These are phyloP conservation scores for Amanita pallidorosea DNA, from an alignment of 768 basidiomycete genomes.

Conservation along the genomic window DNA sequence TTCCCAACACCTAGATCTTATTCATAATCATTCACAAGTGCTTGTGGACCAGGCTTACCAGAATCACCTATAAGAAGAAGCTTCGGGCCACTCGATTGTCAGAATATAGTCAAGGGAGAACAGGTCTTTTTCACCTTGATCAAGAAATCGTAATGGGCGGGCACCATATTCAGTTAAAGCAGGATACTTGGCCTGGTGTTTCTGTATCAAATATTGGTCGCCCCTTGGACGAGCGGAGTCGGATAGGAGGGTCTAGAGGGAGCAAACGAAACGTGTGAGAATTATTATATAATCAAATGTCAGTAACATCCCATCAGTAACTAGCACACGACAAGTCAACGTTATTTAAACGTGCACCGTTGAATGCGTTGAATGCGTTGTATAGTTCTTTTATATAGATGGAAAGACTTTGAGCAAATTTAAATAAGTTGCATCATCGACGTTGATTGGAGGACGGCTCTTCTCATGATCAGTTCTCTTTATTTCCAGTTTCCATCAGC, in stretches of 20 bases:
- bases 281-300: too few relatives aligned
- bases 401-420: too few relatives aligned
- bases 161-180: constrained; percentile 45
- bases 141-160: constrained; percentile 95
- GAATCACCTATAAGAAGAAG: constrained; percentile 95
- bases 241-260: not conserved
- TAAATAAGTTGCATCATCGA: too few relatives aligned
- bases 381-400: too few relatives aligned
- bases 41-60: constrained; percentile 33
- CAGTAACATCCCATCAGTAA: too few relatives aligned
- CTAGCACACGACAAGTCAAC: too few relatives aligned
- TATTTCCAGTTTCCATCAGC: too few relatives aligned
- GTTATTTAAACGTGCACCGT: too few relatives aligned
- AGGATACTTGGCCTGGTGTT: not conserved
- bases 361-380: too few relatives aligned
- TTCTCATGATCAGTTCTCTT: too few relatives aligned
- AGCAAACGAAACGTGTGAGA: not conserved
- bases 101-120: not conserved
- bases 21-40: not conserved
- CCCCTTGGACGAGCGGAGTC: not conserved
- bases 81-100: constrained; percentile 25
- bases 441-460: too few relatives aligned
- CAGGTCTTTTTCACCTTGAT: constrained; percentile 55
- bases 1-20: constrained; percentile 73
- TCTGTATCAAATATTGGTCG: not conserved